phyloP scores from a whole-genome alignment of 306 rosid genomes.

The Vigna trinervia region DNA sequence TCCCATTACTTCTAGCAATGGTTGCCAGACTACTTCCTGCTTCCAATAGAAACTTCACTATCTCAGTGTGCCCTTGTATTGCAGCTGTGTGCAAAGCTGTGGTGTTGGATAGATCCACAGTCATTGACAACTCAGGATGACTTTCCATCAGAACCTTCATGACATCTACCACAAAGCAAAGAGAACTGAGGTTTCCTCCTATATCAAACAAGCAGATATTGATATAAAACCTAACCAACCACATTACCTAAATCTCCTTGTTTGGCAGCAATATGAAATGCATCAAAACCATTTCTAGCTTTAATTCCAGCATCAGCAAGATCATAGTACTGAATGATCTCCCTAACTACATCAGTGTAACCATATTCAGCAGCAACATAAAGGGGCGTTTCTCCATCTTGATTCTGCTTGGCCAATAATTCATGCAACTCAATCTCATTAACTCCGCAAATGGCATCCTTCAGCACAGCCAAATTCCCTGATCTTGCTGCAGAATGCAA shows the following conservation, averaged over 20 bases:
- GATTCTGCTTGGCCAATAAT: slow-evolving; percentile 73
- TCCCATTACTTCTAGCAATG: slow-evolving; percentile 92
- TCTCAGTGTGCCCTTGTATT: slow-evolving; percentile 78
- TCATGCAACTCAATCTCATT: slow-evolving; percentile 60
- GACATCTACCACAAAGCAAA: slow-evolving; percentile 63
- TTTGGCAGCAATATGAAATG: slow-evolving; percentile 95
- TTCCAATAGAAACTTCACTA: slow-evolving; percentile 73
- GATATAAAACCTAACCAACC: not conserved
- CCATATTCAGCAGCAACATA: slow-evolving; percentile 94
- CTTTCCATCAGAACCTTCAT: slow-evolving; percentile 77
- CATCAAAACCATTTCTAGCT: slow-evolving; percentile 95
- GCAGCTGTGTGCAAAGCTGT: slow-evolving; percentile 99
- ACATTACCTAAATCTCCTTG: slow-evolving; percentile 76
- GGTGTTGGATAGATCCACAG: slow-evolving; percentile 90
- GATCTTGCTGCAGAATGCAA: slow-evolving; percentile 86
- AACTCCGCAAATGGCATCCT: slow-evolving; percentile 50
- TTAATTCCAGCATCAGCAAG: slow-evolving; percentile 79
- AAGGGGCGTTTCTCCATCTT: slow-evolving; percentile 87
- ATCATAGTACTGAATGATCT: slow-evolving; percentile 77
- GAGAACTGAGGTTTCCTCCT: not conserved
- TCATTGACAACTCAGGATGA: slow-evolving; percentile 87
- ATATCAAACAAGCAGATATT: slow-evolving; percentile 16
- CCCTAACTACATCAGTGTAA: slow-evolving; percentile 75
- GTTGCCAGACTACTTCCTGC: slow-evolving; percentile 83
- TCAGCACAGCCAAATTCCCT: slow-evolving; percentile 60